Conservation (phyloP, 2,329 filamentous ascomycete genomes). For the Monosporascus sp. region DNA sequence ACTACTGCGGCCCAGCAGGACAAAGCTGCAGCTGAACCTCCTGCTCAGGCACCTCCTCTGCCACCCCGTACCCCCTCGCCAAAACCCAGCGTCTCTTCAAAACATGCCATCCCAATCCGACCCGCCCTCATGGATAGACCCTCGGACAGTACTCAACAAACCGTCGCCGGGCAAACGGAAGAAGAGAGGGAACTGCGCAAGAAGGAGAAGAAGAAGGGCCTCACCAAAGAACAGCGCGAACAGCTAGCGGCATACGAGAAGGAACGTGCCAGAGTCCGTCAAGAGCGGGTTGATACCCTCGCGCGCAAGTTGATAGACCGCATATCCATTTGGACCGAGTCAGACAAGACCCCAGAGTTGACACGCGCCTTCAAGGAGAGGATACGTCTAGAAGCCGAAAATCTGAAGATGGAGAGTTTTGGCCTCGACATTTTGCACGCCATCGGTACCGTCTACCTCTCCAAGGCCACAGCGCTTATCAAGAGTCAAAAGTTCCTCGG, state of each 20-base stretch:
- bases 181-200: constrained; percentile 73
- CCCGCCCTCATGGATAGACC: constrained; percentile 80
- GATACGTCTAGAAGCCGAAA: constrained; percentile 90
- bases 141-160: constrained; percentile 67
- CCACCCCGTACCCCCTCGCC: constrained; percentile 34
- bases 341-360: constrained; percentile 80
- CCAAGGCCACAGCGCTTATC: constrained; percentile 80
- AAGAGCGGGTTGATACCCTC: constrained; percentile 85
- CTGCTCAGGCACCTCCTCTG: constrained; percentile 21
- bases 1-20: constrained; percentile 27
- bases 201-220: constrained; percentile 78
- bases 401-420: constrained; percentile 98
- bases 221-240: constrained; percentile 90
- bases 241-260: constrained; percentile 83
- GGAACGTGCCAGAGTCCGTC: constrained; percentile 76
- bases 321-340: constrained; percentile 94
- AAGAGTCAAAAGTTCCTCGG: constrained; percentile 97
- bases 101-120: constrained; percentile 63
- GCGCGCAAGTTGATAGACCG: constrained; percentile 82
- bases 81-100: constrained; percentile 34
- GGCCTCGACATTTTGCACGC: constrained; percentile 94
- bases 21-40: constrained; percentile 19
- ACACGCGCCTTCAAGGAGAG: constrained; percentile 90
- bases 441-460: constrained; percentile 84
- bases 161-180: constrained; percentile 56